These are phyloP conservation scores for Thermothielavioides terrestris DNA, from an alignment of 495 filamentous ascomycete genomes.

Conservation along the genomic window DNA sequence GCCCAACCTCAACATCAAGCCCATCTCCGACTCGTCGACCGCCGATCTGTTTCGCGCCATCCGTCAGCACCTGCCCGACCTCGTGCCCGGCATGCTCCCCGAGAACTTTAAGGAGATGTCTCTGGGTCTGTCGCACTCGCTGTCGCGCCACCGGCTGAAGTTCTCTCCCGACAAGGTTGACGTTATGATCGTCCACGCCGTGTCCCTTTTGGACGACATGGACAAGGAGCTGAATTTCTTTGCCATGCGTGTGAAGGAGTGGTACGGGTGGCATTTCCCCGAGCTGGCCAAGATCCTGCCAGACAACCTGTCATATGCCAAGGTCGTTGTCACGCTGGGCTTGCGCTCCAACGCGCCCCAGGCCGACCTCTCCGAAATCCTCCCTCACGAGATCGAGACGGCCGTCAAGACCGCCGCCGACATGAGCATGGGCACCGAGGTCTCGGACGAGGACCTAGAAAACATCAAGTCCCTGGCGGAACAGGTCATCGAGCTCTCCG, in stretches of 20 bases:
- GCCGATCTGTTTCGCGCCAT: conserved; percentile 87
- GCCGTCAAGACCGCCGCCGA: conserved; percentile 91
- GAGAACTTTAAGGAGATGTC: conserved; percentile 86
- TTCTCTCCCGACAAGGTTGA: conserved; percentile 99
- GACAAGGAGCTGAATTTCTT: conserved; percentile 99
- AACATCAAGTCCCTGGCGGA: conserved; percentile 86
- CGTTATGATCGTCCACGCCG: conserved; percentile 98
- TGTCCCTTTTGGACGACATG: conserved; percentile 85
- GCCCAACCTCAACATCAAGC: conserved; percentile 71
- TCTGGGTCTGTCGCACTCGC: conserved; percentile 89
- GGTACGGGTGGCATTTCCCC: conserved; percentile 99
- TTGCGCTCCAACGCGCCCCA: conserved; percentile 68
- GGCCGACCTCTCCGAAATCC: conserved; percentile 78
- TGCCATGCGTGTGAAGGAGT: conserved; percentile 98
- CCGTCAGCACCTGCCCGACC: conserved; percentile 76
- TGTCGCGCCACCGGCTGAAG: conserved; percentile 97
- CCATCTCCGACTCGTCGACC: conserved; percentile 79
- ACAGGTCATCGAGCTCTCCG: conserved; percentile 83
- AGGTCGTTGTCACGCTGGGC: conserved; percentile 78
- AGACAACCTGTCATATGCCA: conserved; percentile 92
- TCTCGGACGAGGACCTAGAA: conserved; percentile 76
- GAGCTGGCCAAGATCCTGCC: conserved; percentile 95
- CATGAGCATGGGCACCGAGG: conserved; percentile 97
- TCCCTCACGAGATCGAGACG: conserved; percentile 91
- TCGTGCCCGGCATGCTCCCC: conserved; percentile 82